Conservation (phyloP, 2,329 filamentous ascomycete species). For the Colletotrichum shisoi region DNA sequence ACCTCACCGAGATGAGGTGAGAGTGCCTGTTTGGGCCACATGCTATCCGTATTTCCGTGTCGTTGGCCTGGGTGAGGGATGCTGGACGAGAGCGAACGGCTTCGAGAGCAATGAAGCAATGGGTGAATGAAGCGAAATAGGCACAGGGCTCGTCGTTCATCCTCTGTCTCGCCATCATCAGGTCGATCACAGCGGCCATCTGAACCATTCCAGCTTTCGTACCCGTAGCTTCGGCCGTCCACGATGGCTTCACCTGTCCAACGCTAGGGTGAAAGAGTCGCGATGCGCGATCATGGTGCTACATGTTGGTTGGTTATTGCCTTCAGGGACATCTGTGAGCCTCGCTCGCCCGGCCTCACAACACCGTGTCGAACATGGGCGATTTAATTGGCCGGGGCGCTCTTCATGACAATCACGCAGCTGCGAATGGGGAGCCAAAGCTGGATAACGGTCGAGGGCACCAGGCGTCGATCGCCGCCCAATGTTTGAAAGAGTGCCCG, state of each 20-base stretch:
- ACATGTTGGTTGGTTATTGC: constrained; percentile 7
- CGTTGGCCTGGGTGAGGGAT: constrained; percentile 24
- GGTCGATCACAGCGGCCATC: constrained; percentile 2
- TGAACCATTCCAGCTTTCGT: constrained; percentile 4
- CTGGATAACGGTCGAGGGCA: neutral
- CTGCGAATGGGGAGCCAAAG: neutral
- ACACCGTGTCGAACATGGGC: constrained; percentile 12
- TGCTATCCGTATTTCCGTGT: constrained; percentile 41
- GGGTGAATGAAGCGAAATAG: no score
- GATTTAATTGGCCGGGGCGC: constrained; percentile 21
- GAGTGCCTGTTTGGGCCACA: constrained; percentile 64
- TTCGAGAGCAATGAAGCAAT: constrained; percentile 1
- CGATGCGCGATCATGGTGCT: neutral
- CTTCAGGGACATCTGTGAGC: constrained; percentile 8
- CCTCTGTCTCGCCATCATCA: neutral
- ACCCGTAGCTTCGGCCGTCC: neutral
- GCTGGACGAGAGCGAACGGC: neutral
- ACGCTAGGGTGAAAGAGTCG: constrained; percentile 21
- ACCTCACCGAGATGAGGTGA: constrained; percentile 55
- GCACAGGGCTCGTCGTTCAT: neutral
- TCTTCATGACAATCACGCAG: constrained; percentile 17
- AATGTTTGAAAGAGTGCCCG: constrained; percentile 2
- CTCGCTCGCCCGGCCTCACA: neutral
- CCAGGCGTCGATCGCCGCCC: neutral
- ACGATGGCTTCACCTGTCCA: neutral